phyloP scores from a whole-genome alignment of 768 basidiomycete genomes.

The Postia placenta region DNA sequence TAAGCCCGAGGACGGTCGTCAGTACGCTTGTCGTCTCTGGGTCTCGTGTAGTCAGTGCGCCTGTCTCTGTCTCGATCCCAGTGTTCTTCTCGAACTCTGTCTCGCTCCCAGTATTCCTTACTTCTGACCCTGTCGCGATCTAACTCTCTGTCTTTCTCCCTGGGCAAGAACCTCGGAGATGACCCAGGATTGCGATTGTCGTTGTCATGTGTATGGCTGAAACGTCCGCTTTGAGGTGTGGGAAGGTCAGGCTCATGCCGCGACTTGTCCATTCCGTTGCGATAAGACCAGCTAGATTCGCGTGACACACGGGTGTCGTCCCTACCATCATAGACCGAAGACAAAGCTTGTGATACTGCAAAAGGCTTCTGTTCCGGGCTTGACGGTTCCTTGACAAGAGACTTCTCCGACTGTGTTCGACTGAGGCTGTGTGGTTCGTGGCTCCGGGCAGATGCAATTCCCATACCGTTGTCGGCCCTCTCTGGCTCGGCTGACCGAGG shows the following conservation, averaged over 20 bases:
- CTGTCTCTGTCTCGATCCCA: slow-evolving; percentile 29
- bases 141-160: slow-evolving; percentile 29
- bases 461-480: background rate
- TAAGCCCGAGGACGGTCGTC: slow-evolving; percentile 31
- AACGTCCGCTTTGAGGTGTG: slow-evolving; percentile 3
- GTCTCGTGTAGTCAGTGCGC: slow-evolving; percentile 30
- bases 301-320: slow-evolving; percentile 18
- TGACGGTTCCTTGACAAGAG: background rate
- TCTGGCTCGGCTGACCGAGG: background rate
- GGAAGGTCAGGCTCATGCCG: slow-evolving; percentile 8
- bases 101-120: slow-evolving; percentile 25
- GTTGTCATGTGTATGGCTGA: slow-evolving; percentile 1
- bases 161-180: slow-evolving; percentile 5
- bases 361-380: slow-evolving; percentile 12
- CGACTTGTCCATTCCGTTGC: slow-evolving; percentile 19
- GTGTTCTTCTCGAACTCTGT: slow-evolving; percentile 29
- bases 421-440: slow-evolving; percentile 2
- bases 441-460: background rate
- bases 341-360: slow-evolving; percentile 22
- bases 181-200: background rate
- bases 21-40: slow-evolving; percentile 33
- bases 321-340: slow-evolving; percentile 19
- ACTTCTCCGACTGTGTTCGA: slow-evolving; percentile 1
- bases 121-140: slow-evolving; percentile 29
- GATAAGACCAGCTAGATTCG: slow-evolving; percentile 17